Conservation (phyloP, 192 early-diverging fungal species). For the Coemansia sp. region DNA sequence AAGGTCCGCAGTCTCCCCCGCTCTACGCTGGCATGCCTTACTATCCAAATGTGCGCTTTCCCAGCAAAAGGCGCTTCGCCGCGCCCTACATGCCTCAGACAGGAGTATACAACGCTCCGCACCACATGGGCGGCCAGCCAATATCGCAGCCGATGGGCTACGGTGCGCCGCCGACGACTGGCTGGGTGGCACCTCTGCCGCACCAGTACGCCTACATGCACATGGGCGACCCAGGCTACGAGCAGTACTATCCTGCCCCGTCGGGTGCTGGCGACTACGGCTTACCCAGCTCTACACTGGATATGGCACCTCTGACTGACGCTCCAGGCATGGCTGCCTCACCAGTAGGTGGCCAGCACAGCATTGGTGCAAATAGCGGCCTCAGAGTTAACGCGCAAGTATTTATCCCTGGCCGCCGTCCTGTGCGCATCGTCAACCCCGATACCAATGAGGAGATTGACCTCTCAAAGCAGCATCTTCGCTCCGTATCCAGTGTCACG, state of each 20-base stretch:
- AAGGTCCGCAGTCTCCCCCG: background rate
- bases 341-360: slow-evolving; percentile 34
- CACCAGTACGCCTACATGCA: slow-evolving; percentile 50
- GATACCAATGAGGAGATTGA: slow-evolving; percentile 69
- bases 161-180: slow-evolving; percentile 39
- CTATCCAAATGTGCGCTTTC: slow-evolving; percentile 36
- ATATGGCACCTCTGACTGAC: slow-evolving; percentile 24
- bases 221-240: slow-evolving; percentile 33
- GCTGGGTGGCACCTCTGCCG: slow-evolving; percentile 33
- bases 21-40: slow-evolving; percentile 33
- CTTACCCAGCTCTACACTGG: slow-evolving; percentile 28
- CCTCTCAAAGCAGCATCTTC: slow-evolving; percentile 44
- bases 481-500: slow-evolving; percentile 33
- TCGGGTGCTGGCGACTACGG: slow-evolving; percentile 29
- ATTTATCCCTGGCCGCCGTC: slow-evolving; percentile 35
- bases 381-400: slow-evolving; percentile 39
- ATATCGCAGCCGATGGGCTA: slow-evolving; percentile 48
- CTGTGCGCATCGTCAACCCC: slow-evolving; percentile 76
- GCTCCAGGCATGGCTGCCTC: slow-evolving; percentile 33
- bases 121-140: slow-evolving; percentile 38
- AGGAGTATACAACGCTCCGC: slow-evolving; percentile 29
- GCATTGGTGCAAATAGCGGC: background rate
- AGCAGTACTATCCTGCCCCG: slow-evolving; percentile 42
- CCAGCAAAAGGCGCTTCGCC: slow-evolving; percentile 25
- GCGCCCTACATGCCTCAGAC: slow-evolving; percentile 33